These are phyloP conservation scores for Tulasnella sp. DNA, from an alignment of 768 basidiomycete genomes.

Conservation along the genomic window DNA sequence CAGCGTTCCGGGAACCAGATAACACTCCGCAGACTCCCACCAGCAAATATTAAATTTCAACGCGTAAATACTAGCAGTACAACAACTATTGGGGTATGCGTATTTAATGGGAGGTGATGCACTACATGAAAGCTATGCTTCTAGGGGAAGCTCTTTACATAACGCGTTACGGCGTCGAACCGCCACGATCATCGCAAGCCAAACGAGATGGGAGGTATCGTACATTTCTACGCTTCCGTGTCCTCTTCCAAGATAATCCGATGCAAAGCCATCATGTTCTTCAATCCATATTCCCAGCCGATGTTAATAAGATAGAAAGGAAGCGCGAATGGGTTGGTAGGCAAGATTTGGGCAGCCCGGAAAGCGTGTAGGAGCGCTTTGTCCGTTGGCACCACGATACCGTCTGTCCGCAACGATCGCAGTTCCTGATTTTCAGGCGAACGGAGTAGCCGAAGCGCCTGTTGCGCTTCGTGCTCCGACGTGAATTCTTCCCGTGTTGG, in stretches of 20 bases:
- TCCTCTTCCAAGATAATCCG: neutral
- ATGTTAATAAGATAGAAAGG: conserved; percentile 20
- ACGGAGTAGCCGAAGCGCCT: neutral
- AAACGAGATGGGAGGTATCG: neutral
- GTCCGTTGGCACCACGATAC: neutral
- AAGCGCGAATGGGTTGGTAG: conserved; percentile 25
- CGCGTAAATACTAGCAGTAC: too few species aligned
- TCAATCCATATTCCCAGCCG: conserved; percentile 31
- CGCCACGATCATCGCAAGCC: neutral
- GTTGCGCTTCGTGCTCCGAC: conserved; percentile 9
- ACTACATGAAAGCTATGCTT: too few species aligned
- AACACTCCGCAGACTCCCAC: too few species aligned
- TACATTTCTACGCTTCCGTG: neutral
- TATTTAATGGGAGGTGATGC: too few species aligned
- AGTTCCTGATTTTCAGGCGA: neutral
- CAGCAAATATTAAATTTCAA: too few species aligned
- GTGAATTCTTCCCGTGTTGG: neutral
- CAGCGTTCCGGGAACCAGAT: too few species aligned
- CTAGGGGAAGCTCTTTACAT: too few species aligned
- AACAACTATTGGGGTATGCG: too few species aligned
- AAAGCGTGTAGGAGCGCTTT: conserved; percentile 1
- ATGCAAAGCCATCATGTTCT: conserved; percentile 22
- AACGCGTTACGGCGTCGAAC: too few species aligned
- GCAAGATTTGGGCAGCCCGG: neutral
- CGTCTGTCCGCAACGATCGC: neutral